Evolutionary conservation across 192 early-diverging fungal genomes (phyloP), one percentile per base, ranked within the genome.

Genomic region (Gaertneriomyces semiglobifer): DNA sequence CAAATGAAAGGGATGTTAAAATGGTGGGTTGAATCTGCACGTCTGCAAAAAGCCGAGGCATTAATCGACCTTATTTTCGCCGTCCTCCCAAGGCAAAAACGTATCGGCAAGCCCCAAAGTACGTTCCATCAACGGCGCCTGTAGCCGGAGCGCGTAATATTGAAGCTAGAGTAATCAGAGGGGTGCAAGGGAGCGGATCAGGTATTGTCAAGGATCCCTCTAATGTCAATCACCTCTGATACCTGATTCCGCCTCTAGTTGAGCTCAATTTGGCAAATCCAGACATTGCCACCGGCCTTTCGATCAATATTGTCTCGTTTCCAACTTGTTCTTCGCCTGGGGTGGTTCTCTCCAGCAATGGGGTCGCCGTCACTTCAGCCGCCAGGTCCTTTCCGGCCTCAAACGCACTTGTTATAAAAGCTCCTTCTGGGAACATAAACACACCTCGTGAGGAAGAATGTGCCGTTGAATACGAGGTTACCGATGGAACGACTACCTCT

Each of bases 401-500:
- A 1, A 3, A 50, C 48, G 18, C 11, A 18, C 48, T 50, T 18
- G 18, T 50, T 18, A 50, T 50, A n/a, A 50, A 0, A 12, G 48
- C 48, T 12, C 12, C 12, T n/a, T 12, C 48, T n/a, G 11, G 12
- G 18, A 3, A 18, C 48, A 18, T 50, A 6, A 38, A 46, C 38
- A 18, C 60, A 46, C 45, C 60, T 11, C 18, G 20, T n/a, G n/a
- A 43, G 18, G 60, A 62, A 18, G 38, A 4, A 14, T 62, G 60
- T 10, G 25, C 38, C 41, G 44, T 62, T 38, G 18, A 40, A 47
- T 44, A 44, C 45, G 47, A 42, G 12, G 19, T 62, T 7, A 46
- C 60, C 44, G 60, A 62, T 46, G 44, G 41, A 16, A 6, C 41
- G n/a, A 62, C 60, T 20, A 62, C 60, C 6, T 46, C 60, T 11